These are phyloP conservation scores for Rhodotorula toruloides DNA, from an alignment of 768 basidiomycete genomes.

Conservation along the genomic window DNA sequence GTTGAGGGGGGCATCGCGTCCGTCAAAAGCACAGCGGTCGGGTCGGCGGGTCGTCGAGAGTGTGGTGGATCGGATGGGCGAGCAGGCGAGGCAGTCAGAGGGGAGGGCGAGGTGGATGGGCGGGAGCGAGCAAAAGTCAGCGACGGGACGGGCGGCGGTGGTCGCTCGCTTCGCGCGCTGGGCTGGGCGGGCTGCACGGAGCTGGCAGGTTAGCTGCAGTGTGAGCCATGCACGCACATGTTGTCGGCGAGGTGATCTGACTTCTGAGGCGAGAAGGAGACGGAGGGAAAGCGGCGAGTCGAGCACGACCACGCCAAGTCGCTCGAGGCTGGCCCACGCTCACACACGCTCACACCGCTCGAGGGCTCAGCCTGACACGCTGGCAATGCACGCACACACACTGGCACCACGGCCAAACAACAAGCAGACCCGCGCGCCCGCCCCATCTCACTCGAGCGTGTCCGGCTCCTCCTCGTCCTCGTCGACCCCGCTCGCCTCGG, in stretches of 20 bases:
- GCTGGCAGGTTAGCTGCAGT: not conserved
- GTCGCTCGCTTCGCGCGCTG: not conserved
- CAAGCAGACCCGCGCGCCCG: not conserved
- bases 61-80: not conserved
- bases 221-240: conserved; percentile 11
- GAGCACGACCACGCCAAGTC: not conserved
- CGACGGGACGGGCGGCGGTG: not conserved
- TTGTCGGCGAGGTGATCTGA: conserved; percentile 26
- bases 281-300: not conserved
- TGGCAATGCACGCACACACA: not conserved
- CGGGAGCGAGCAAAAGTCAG: not conserved
- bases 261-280: conserved; percentile 22
- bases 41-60: not conserved
- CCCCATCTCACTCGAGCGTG: conserved; percentile 9
- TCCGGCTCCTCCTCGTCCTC: conserved; percentile 4
- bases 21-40: not conserved
- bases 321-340: not conserved
- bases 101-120: not conserved
- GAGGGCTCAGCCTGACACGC: not conserved
- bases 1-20: not conserved
- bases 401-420: no score
- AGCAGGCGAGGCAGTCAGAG: not conserved
- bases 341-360: not conserved
- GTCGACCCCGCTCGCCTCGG: not conserved
- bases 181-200: not conserved